Base-by-base conservation (phyloP, 257 asterid genomes). In the Penstemon eatonii region DNA sequence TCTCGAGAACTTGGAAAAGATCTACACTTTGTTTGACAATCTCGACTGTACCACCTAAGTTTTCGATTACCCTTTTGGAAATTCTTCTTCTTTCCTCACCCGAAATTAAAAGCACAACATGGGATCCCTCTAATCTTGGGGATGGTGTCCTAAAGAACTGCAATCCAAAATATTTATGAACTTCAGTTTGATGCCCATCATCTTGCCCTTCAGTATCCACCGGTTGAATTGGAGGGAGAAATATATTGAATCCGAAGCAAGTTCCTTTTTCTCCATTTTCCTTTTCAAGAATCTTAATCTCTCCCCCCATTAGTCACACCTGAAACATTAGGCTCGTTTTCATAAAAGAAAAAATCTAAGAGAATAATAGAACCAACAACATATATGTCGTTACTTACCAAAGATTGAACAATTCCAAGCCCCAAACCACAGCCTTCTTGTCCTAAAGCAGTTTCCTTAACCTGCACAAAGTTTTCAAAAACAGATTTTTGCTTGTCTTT, bases 261-360 rank as follows among this genome's bases (percentile, higher is more conserved):
- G 80, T 77, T 4, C 85, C 87, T 37, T 37, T 75, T 70, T 75
- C 80, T 6, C 80, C 79, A 8, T 50, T 41, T 12, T 81, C 80
- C 64, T 81, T 81, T 47, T 84, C 81, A 6, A 79, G 54, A 56
- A 84, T 75, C 41, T 51, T 42, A 43, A 81, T 79, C 11, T 81
- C 85, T 15, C 85, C 89, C 3, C 86, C 89, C 87, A 79, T 81
- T 50, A 84, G 46, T 11, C 79, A 72, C 4, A 83, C 84, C 86
- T 78, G 15, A 7, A 56, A 10, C 12, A 5, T 4, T 46, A 39
- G 46, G 3, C 33, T 40, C 49, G 10, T 38, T 11, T 19, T 25
- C 8, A 43, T 5, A 25, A 15, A 11, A 7, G 50, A 38, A 41
- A 37, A n/a, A 1, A 7, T 43, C 3, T 13, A 13, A 39, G 10